Evolutionary conservation across 192 early-diverging fungal species (phyloP).

Genomic region (Coemansia sp.): DNA sequence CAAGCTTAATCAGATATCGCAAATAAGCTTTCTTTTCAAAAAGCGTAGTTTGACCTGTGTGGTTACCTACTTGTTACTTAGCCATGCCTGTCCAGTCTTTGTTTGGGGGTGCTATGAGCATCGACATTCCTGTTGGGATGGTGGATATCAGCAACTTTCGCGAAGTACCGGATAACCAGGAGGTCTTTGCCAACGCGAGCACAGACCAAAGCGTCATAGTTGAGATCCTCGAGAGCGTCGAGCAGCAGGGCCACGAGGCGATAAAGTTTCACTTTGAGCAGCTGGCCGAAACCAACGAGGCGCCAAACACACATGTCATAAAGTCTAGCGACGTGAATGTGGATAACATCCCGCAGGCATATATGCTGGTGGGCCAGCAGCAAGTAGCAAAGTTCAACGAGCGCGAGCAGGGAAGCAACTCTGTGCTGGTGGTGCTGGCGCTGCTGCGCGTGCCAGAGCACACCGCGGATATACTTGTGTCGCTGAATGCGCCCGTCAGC

Average conservation of each 20-base stretch:
- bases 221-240: conserved; percentile 74
- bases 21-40: too few species aligned
- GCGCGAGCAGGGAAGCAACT: conserved; percentile 36
- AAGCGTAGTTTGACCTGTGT: background rate
- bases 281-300: conserved; percentile 76
- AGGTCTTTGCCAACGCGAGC: conserved; percentile 74
- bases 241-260: conserved; percentile 52
- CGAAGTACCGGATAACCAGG: conserved; percentile 87
- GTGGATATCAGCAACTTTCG: conserved; percentile 72
- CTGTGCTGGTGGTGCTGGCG: conserved; percentile 66
- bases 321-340: background rate
- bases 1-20: too few species aligned
- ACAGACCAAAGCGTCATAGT: conserved; percentile 83
- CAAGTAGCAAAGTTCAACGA: conserved; percentile 81
- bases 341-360: conserved; percentile 21
- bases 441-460: conserved; percentile 68
- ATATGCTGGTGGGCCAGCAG: conserved; percentile 63
- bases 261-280: conserved; percentile 74
- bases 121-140: conserved; percentile 58
- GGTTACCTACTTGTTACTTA: background rate
- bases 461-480: conserved; percentile 73
- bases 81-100: conserved; percentile 34
- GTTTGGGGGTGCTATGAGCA: conserved; percentile 71
- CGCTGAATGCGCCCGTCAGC: conserved; percentile 67
- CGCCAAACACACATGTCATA: conserved; percentile 28